Base-by-base conservation (phyloP, 257 asterid genomes). In the Phtheirospermum japonicum region DNA sequence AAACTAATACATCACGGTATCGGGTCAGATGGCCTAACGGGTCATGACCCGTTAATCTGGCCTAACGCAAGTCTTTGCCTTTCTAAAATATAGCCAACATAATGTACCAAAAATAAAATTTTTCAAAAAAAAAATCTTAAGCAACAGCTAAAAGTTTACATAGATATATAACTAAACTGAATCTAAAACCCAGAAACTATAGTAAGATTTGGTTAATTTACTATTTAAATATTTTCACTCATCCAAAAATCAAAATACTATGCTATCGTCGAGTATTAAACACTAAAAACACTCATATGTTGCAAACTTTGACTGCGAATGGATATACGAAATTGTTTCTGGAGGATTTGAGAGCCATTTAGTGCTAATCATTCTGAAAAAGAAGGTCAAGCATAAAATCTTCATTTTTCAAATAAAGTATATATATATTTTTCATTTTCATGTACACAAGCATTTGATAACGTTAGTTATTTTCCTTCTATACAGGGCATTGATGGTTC, bases 301-400 rank as follows among this genome's bases (percentile, higher is more conserved):
- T 77, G 83, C 79, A 88, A 93, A 72, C 88, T 61, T 73, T 85
- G 63, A 33, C 17, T 11, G 71, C 60, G 65, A 61, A 40, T 19
- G 96, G 96, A n/a, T n/a, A 63, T 86, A 89, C 42, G 95, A 89
- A 55, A 87, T 89, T 63, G 95, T 89, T 51, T 86, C 96, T 37
- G 95, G 96, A 16, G 95, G 96, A 79, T 83, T 95, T 2, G 96
- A 89, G 11, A 89, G 84, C 77, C 97, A 89, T 71, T 73, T 86
- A 39, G 95, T 89, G 18, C 82, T 89, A 17, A 95, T 86, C 78
- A 89, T 86, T 52, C 63, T 89, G 76, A 86, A 86, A 75, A 75
- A 37, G 81, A 86, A 80, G 95, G 95, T 81, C 7, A 10, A 1
- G 11, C 0, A 17, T 14, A 28, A 9, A 11, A 14, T 4, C 55